Base-by-base conservation (phyloP, 768 basidiomycete species). In the Boletus insuetus region DNA sequence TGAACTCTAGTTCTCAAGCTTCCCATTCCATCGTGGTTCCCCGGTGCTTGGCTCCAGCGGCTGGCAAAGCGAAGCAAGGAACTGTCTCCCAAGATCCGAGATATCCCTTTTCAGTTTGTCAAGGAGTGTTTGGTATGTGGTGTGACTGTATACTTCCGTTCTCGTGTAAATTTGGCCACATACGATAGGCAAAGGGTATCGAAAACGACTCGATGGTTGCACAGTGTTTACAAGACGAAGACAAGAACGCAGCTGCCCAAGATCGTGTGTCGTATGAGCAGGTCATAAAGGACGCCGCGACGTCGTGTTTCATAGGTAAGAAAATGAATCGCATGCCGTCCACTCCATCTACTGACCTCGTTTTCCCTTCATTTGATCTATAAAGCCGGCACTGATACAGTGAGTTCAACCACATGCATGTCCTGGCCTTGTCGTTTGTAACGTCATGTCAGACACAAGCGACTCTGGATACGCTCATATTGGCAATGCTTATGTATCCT, bases 201-300 rank as follows among this genome's bases (percentile, higher is more conserved):
- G 59, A 64, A 20, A 64, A 62, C 16, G 44, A 59, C 12, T 68
- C 66, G 16, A 60, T 65, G 46, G 69, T 62, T 4, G 60, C 63
- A 5, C 60, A 65, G n/a, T 38, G 56, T 24, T 48, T 65, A 44
- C 32, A 34, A 11, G 56, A 52, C 10, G 56, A 55, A 14, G 56
- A 52, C 14, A 55, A 56, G 9, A 16, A 38, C 14, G 17, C 29
- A 1, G 17, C 16, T 8, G 7, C 4, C 34, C 19, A 37, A 53
- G 54, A 56, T 37, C 57, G 39, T 10, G 49, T 16, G 35, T 39
- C 29, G 13, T 54, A 60, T 22, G 65, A 69, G 24, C 63, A 60
- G 42, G 45, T 43, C 16, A 61, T 67, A 19, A 59, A 60, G 52
- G 59, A 61, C 41, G 49, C 40, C 8, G 59, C 65, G 10, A 51